phyloP scores from a whole-genome alignment of 352 stramenopile genomes.

The Phytophthora sp. region DNA sequence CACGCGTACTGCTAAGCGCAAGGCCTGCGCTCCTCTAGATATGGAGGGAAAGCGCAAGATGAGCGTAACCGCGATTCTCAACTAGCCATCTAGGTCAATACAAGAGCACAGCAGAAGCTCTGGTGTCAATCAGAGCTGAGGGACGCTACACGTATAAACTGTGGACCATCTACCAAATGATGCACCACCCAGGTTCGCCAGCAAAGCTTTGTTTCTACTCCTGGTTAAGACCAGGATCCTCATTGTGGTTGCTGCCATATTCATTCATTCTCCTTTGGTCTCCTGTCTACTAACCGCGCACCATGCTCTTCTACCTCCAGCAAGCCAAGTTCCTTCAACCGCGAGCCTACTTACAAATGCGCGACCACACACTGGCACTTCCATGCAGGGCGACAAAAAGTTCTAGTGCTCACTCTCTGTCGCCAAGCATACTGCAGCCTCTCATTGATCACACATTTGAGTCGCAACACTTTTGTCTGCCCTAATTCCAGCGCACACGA shows the following conservation, averaged over 20 bases:
- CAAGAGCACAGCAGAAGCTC: slow-evolving; percentile 2
- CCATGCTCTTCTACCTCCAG: slow-evolving; percentile 19
- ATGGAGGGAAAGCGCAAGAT: slow-evolving; percentile 85
- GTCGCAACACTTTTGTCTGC: slow-evolving; percentile 20
- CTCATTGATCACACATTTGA: slow-evolving; percentile 8
- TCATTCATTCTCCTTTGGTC: slow-evolving; percentile 24
- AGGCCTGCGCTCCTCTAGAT: slow-evolving; percentile 66
- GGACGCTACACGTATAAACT: slow-evolving; percentile 2
- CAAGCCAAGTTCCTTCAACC: slow-evolving; percentile 17
- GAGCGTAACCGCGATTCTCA: slow-evolving; percentile 89
- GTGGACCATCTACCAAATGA: slow-evolving; percentile 21
- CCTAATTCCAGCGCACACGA: slow-evolving; percentile 18
- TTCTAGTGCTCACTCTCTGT: slow-evolving; percentile 29
- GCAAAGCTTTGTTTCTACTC: neutral
- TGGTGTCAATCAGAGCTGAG: slow-evolving; percentile 5
- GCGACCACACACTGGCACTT: slow-evolving; percentile 15
- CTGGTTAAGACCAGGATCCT: no score
- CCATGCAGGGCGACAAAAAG: slow-evolving; percentile 23
- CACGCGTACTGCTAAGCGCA: slow-evolving; percentile 59
- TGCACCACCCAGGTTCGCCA: slow-evolving; percentile 21
- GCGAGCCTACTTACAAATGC: slow-evolving; percentile 16
- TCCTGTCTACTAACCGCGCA: slow-evolving; percentile 24
- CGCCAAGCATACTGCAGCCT: slow-evolving; percentile 21
- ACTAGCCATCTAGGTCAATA: slow-evolving; percentile 44
- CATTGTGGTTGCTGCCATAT: slow-evolving; percentile 28